Evolutionary conservation across 169 alveolate genomes (phyloP), one percentile per base, ranked within the genome.

Genomic region (Cryptosporidium baileyi): DNA sequence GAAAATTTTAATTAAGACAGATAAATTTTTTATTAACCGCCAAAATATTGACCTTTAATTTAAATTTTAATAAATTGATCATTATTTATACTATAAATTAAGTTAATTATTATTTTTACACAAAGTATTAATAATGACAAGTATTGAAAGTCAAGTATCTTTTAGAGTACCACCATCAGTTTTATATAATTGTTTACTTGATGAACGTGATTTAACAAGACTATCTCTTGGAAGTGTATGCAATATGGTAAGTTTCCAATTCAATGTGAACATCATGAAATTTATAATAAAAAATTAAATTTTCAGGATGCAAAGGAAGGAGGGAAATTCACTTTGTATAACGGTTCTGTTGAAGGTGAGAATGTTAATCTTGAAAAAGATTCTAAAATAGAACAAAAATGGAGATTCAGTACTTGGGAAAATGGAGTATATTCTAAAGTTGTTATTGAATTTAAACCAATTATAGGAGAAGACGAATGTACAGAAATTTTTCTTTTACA

Each of bases 401-500:
- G 85, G 85, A 74, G 85, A 32, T 74, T 51, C 38, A 74, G 67
- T 43, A 52, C 85, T 15, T 74, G 85, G 85, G 67, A 74, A 15
- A 47, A 51, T 8, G 85, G 67, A 0, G 85, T 74, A 15, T 74
- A 54, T 36, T 74, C 85, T 11, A 74, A 74, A n/a, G 85, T 74
- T 15, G 57, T 30, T 9, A 74, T 74, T 40, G 85, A 74, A 47
- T 74, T 74, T 24, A 54, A 54, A 54, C 59, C 65, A 9, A n/a
- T 74, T 8, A 36, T 74, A 8, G 85, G 85, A 9, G 85, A 74
- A 41, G 67, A 51, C 7, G 74, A 74, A 1, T 74, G 85, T 60
- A 74, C 85, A 9, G 85, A 74, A 24, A 43, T 74, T 15, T 28
- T 30, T 19, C 17, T 74, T 19, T 32, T 17, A 26, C 85, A 74